Evolutionary conservation across 257 asterid species (phyloP), one percentile per base, ranked within the genome.

Genomic region (Coffea eugenioides): DNA sequence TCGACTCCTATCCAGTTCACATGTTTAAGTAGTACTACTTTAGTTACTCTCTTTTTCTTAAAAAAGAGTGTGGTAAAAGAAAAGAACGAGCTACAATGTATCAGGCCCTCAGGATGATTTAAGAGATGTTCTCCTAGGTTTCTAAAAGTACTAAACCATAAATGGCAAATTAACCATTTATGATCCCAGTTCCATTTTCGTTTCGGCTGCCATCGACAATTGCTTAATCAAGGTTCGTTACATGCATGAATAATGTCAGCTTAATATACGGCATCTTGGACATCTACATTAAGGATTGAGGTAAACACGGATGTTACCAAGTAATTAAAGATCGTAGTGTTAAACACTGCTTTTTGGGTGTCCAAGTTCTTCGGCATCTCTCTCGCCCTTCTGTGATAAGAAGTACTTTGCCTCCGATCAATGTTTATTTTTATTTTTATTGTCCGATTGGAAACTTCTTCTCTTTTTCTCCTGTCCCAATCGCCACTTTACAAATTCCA

Each of bases 381-480:
- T 57, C 25, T 59, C 65, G 25, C 20, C 31, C 65, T 21, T 4
- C 12, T 20, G 10, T 59, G 65, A 20, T 21, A 6, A 23, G 10
- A 59, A 5, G 65, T 23, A 21, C 65, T 59, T 39, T 18, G 21
- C 8, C 10, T 59, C 21, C 27, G 6, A 0, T 75, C 34, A 3
- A 14, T 20, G 5, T 45, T 10, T 21, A 15, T n/a, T 48, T 48
- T 49, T 49, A 4, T 6, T 4, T 25, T 9, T 23, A 23, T 49
- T 72, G 45, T 48, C 64, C 25, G 64, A 43, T 23, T 6, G 34
- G 72, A 45, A 76, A 76, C 80, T 76, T 76, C 80, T n/a, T 15
- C 2, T n/a, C 18, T 25, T 39, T 62, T 64, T 76, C 80, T 45
- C 68, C 25, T 64, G 80, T 64, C 73, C 31, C 48, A 64, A 15